Evolutionary conservation across 2,329 filamentous ascomycete genomes (phyloP), one percentile per base, ranked within the genome.

Genomic region (Bisporella sp.): DNA sequence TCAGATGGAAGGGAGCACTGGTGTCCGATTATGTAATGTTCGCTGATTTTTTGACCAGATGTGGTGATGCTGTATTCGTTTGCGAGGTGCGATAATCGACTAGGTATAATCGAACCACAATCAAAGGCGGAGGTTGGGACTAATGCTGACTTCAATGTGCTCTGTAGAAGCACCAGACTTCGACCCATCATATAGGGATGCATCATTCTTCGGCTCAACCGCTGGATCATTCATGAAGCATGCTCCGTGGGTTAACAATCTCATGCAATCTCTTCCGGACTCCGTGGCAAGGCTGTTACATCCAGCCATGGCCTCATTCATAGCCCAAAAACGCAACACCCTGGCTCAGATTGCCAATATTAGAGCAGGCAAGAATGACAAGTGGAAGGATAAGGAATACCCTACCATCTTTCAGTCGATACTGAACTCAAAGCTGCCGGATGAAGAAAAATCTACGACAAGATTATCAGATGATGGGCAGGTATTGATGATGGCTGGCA

Each of bases 291-390:
- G 41, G n/a, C 41, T 32, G 11, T 29, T 51, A 13, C 31, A 47
- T 13, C 46, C 50, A 12, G 56, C 50, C 13, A 53, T 55, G 47
- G 51, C 51, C 7, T 37, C 53, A n/a, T 57, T 54, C 33, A 37
- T 53, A 9, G 45, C 49, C 4, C 52, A 64, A 28, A 58, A 72
- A 5, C 66, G 75, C 54, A 57, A 67, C 42, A 58, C 73, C 6
- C 68, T 61, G 12, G 50, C 55, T n/a, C 58, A 65, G 41, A 59
- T 66, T 28, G 53, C 30, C 13, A 31, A 51, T 13, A 47, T 54
- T 12, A 42, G 35, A 11, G 31, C 44, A n/a, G 33, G 46, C 5
- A 33, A 46, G 4, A 35, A 31, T 50, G 46, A 50, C 31, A 30
- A 40, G 13, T 45, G 46, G 31, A 42, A 59, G 39, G 46, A 48